Base-by-base conservation (phyloP, 257 asterid genomes). In the Przewalskia tangutica region DNA sequence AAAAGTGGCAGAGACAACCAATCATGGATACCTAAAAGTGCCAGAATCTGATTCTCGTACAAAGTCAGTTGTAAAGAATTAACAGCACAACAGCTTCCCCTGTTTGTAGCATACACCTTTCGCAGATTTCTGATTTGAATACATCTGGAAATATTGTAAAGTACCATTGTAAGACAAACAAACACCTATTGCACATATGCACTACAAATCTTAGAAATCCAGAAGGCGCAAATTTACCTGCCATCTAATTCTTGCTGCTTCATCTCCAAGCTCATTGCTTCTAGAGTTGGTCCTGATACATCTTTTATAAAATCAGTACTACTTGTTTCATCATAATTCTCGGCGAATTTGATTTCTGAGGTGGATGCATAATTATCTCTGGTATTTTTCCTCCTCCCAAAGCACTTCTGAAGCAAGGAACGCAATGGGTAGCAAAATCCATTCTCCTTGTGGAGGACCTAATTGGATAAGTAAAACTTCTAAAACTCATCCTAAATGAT, bases 31-130 rank as follows among this genome's bases (percentile, higher is more conserved):
- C 98, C 99, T 84, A 95, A 85, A 89, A 95, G 98, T 71, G 97
- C 97, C 65, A 95, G 94, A 85, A 94, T 94, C 91, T 95, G 99
- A 84, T 95, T 95, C 88, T 95, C 99, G 84, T 94, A 93, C 82
- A 95, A 88, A 54, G 91, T 90, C 87, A 95, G 81, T 89, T 90
- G 94, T 84, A 95, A 91, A 59, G 95, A 90, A 87, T 94, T 87
- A 77, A 95, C 99, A 88, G 99, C 99, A 86, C 97, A 91, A 84
- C 97, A 90, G 80, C 87, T 89, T 83, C 97, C 94, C 85, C 89
- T 92, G 82, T 85, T 93, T 55, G 95, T 88, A 76, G 89, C 83
- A 85, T 92, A 95, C 86, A 89, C 91, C 91, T 95, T 95, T 90
- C 88, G 97, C 89, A 95, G 88, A 90, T 94, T 92, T 85, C 95